phyloP scores from a whole-genome alignment of 495 filamentous ascomycete genomes.

The Cercophora newfieldiana region DNA sequence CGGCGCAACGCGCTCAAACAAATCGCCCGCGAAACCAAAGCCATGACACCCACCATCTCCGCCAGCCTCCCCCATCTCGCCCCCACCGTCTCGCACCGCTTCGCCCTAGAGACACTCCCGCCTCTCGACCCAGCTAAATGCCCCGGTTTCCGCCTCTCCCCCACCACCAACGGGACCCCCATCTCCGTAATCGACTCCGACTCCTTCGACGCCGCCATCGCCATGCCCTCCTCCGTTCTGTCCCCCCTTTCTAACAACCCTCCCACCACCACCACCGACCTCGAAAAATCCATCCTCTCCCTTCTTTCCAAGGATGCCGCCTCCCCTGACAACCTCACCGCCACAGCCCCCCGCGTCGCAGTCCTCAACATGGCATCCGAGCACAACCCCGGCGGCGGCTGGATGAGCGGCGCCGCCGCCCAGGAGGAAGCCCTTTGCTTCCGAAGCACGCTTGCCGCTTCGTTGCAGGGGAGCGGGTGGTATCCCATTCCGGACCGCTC shows the following conservation, averaged over 20 bases:
- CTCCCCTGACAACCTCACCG: constrained; percentile 15
- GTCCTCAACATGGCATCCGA: constrained; percentile 65
- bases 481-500: constrained; percentile 52
- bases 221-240: constrained; percentile 30
- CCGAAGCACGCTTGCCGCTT: constrained; percentile 57
- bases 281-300: neutral
- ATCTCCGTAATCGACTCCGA: constrained; percentile 53
- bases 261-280: neutral
- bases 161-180: constrained; percentile 18
- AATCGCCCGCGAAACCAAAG: constrained; percentile 29
- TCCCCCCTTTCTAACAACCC: neutral
- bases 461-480: constrained; percentile 43
- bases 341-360: constrained; percentile 41
- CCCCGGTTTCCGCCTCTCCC: constrained; percentile 25
- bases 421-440: constrained; percentile 70
- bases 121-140: constrained; percentile 24
- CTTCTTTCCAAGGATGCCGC: constrained; percentile 5
- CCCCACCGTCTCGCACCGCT: constrained; percentile 15
- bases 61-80: constrained; percentile 22
- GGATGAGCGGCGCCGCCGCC: constrained; percentile 52
- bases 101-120: constrained; percentile 11
- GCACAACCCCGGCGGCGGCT: constrained; percentile 54
- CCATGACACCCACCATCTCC: constrained; percentile 23
- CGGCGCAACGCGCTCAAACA: constrained; percentile 19
- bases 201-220: constrained; percentile 51